phyloP scores from a whole-genome alignment of 1,139 yeast species.

The Candida tetrigidarum region DNA sequence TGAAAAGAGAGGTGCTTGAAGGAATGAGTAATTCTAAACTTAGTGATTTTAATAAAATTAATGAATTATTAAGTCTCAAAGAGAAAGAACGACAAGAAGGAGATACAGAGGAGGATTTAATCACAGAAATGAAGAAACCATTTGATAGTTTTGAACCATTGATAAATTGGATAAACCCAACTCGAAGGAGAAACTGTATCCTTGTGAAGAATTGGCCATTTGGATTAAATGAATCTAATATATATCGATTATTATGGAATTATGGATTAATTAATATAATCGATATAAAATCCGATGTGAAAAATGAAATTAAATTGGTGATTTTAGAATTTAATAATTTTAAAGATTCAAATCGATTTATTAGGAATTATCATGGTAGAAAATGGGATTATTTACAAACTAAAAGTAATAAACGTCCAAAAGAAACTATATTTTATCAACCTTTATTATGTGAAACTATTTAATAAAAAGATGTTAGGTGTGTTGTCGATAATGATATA shows the following conservation, averaged over 20 bases:
- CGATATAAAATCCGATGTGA: constrained; percentile 30
- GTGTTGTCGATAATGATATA: not conserved
- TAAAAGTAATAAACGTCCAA: not conserved
- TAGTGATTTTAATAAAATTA: constrained; percentile 4
- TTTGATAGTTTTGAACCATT: constrained; percentile 1
- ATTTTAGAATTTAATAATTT: constrained; percentile 52
- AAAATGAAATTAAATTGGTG: constrained; percentile 29
- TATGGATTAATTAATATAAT: constrained; percentile 33
- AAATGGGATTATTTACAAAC: constrained; percentile 39
- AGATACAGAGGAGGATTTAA: not conserved
- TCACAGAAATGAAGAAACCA: constrained; percentile 7
- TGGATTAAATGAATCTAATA: constrained; percentile 36
- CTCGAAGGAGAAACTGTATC: constrained; percentile 23
- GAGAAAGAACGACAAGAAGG: not conserved
- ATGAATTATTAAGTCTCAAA: not conserved
- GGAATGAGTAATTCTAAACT: constrained; percentile 16
- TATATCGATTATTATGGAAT: constrained; percentile 43
- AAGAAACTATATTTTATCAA: constrained; percentile 34
- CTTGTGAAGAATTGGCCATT: constrained; percentile 46
- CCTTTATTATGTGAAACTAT: constrained; percentile 45
- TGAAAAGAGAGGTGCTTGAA: constrained; percentile 29
- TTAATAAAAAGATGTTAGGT: constrained; percentile 17
- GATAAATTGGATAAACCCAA: constrained; percentile 2
- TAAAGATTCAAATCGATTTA: constrained; percentile 57
- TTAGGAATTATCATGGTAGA: constrained; percentile 57